phyloP scores from a whole-genome alignment of 306 rosid genomes.

The Vigna reflexopilosa region DNA sequence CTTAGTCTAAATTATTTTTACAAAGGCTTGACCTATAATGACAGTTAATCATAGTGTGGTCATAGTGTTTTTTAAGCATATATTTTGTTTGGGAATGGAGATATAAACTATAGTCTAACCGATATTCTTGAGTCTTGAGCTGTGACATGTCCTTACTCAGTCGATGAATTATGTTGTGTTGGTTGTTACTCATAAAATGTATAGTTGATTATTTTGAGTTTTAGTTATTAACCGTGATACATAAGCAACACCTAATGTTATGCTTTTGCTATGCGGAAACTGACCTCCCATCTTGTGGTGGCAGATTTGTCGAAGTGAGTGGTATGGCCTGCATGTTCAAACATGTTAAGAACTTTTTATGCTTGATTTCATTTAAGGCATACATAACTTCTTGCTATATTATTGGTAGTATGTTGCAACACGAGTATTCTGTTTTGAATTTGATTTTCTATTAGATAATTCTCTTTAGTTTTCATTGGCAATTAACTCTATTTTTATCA shows the following conservation, averaged over 20 bases:
- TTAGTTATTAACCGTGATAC: constrained; percentile 3
- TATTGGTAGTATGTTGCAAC: constrained; percentile 11
- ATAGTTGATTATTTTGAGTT: background rate
- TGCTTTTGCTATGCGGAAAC: background rate
- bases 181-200: background rate
- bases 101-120: background rate
- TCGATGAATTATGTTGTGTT: background rate
- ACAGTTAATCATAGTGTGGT: background rate
- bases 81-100: constrained; percentile 4
- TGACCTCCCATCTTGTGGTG: background rate
- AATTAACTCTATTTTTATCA: background rate
- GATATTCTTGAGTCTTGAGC: constrained; percentile 11
- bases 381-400: background rate
- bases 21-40: background rate
- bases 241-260: background rate
- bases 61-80: background rate
- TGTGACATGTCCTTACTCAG: constrained; percentile 16
- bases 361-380: constrained; percentile 14
- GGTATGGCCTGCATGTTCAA: background rate
- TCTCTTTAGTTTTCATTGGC: background rate
- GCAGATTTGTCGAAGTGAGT: constrained; percentile 8
- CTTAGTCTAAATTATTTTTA: background rate
- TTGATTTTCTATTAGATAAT: background rate
- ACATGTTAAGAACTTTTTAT: constrained; percentile 14
- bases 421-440: constrained; percentile 22